Percentiles rank a stretch among this genome's conserved stretches.
phyloP scores from a whole-genome alignment of 1,284 basidiomycete species.

The Cryptococcus floricola region DNA sequence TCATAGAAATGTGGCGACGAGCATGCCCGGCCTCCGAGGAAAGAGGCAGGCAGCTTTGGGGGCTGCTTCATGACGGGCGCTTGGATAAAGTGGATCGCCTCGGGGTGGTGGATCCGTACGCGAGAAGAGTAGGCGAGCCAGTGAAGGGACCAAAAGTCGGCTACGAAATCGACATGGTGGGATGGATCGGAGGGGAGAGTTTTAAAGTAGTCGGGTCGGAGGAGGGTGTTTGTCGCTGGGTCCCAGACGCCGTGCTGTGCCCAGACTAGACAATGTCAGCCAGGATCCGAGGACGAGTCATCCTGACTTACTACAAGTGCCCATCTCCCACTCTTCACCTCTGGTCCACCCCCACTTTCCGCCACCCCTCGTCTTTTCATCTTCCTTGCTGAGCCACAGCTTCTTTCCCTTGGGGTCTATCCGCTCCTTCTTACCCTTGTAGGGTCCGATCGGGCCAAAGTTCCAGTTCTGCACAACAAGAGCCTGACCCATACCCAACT shows the following conservation, averaged over 20 bases:
- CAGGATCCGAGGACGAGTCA: neutral
- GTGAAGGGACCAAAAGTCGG: conserved; percentile 80
- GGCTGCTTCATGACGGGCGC: conserved; percentile 87
- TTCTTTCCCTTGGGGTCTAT: conserved; percentile 78
- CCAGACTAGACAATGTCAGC: conserved; percentile 58
- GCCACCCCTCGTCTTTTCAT: conserved; percentile 47
- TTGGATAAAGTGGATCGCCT: conserved; percentile 86
- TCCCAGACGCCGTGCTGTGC: conserved; percentile 94
- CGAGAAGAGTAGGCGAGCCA: conserved; percentile 62
- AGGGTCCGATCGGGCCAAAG: conserved; percentile 77
- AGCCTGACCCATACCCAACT: conserved; percentile 79
- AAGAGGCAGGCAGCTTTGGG: conserved; percentile 56
- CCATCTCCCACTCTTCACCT: conserved; percentile 71
- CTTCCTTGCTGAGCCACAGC: conserved; percentile 64
- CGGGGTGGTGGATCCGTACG: conserved; percentile 70
- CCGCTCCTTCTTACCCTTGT: conserved; percentile 64
- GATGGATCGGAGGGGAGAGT: conserved; percentile 48
- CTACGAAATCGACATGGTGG: conserved; percentile 56
- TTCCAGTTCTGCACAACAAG: conserved; percentile 82
- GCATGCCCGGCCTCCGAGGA: conserved; percentile 67
- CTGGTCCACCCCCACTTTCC: conserved; percentile 76
- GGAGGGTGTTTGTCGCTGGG: conserved; percentile 59
- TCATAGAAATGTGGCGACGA: conserved; percentile 93
- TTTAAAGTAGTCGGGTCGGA: conserved; percentile 76
- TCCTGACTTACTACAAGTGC: conserved; percentile 59